These are phyloP conservation scores for Pseudovirgaria hyperparasitica DNA, from an alignment of 2,329 filamentous ascomycete genomes.

Conservation along the genomic window DNA sequence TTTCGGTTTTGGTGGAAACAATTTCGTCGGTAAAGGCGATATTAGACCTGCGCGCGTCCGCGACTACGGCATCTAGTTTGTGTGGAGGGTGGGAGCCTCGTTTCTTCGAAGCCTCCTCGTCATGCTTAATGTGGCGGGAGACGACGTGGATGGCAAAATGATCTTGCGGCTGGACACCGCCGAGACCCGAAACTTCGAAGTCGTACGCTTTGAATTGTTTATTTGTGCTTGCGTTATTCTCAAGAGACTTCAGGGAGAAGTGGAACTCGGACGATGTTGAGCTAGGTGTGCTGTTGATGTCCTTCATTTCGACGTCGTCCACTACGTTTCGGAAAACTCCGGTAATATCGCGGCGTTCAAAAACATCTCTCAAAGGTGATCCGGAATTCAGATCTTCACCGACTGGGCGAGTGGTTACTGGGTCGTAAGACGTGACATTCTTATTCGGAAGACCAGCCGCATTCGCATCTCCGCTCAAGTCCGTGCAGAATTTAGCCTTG, in stretches of 20 bases:
- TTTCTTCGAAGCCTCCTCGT: constrained; percentile 2
- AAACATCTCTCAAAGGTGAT: too few relatives aligned
- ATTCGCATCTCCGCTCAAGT: constrained; percentile 53
- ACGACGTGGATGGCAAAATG: constrained; percentile 42
- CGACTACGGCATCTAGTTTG: constrained; percentile 20
- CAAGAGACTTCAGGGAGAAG: constrained; percentile 22
- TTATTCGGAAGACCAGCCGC: constrained; percentile 3
- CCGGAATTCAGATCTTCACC: constrained; percentile 8
- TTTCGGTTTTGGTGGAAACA: constrained; percentile 52
- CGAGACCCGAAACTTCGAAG: constrained; percentile 41
- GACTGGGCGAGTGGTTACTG: constrained; percentile 19
- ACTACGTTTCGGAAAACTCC: constrained; percentile 18
- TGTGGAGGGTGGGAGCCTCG: constrained; percentile 9
- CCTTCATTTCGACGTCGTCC: constrained; percentile 15
- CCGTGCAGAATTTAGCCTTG: constrained; percentile 67
- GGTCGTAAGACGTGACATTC: constrained; percentile 12
- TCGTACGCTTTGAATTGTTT: constrained; percentile 19
- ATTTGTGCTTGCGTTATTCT: constrained; percentile 10
- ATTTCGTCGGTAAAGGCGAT: constrained; percentile 48
- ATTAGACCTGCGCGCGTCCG: constrained; percentile 11
- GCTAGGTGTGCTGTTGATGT: constrained; percentile 16
- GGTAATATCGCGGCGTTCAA: constrained; percentile 3
- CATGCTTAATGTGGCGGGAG: constrained; percentile 11
- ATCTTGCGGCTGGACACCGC: constrained; percentile 46
- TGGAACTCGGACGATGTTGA: constrained; percentile 17